Base-by-base conservation (phyloP, 441 rosid species). In the Populus trichocarpa region DNA sequence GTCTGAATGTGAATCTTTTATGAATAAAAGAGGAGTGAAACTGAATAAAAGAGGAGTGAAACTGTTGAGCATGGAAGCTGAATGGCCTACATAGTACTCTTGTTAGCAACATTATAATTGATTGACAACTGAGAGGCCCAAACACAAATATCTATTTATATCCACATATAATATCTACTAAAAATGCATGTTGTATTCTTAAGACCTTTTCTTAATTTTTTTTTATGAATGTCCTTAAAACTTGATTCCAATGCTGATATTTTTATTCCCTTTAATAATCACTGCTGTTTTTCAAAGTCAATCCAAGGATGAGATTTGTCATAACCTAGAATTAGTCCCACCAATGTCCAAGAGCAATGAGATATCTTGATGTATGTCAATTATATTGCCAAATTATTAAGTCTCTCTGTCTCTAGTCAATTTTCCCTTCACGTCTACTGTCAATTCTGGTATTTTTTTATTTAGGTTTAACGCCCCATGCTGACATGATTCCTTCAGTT, bases 11-110 rank as follows among this genome's bases (percentile, higher is more conserved):
- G 11, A 14, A 36, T 77, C 8, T 25, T 12, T 67, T 22, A 32
- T 22, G 13, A 63, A 22, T 63, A 63, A 63, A 23, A 63, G 66
- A 63, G 28, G 66, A 57, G 65, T 72, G 67, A 78, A 67, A 64
- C 8, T 61, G 13, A 61, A 22, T 61, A 61, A 61, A 22, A 61
- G 65, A 61, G 28, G 66, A 57, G 65, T 72, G 67, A 78, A 67
- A 65, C 32, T 28, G 33, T 14, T 33, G 25, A 74, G 30, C 46
- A 20, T 5, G 40, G 33, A 63, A 23, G 35, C 38, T 69, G 5
- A 33, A 36, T 78, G 42, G 22, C 26, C 16, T 28, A 64, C 10
- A 8, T 77, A 50, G 68, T 20, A 67, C 32, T 70, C 14, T 77
- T 69, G 32, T 38, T 61, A 36, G 40, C 70, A 33, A 46, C 67